Conservation (phyloP, 2,329 filamentous ascomycete genomes). For the Xylaria sp. region DNA sequence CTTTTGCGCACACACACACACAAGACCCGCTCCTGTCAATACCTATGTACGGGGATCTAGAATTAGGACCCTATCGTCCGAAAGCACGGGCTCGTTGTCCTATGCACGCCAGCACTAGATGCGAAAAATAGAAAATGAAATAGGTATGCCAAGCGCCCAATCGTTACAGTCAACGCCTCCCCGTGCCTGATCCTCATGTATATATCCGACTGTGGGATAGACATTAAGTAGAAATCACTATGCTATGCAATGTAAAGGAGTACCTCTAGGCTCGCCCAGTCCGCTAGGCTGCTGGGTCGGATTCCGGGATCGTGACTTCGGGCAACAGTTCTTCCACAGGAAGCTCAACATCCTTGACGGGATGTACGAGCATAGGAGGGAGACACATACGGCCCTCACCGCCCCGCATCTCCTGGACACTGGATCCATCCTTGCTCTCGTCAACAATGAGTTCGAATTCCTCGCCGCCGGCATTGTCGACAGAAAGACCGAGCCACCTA, state of each 20-base stretch:
- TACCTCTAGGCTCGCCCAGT: not conserved
- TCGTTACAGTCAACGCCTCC: conserved; percentile 33
- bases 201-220: conserved; percentile 21
- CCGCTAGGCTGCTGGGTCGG: conserved; percentile 60
- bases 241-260: conserved; percentile 25
- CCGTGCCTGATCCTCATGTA: conserved; percentile 21
- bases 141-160: conserved; percentile 29
- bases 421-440: conserved; percentile 60
- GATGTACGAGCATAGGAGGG: conserved; percentile 89
- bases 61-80: conserved; percentile 2
- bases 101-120: conserved; percentile 1
- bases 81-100: conserved; percentile 7
- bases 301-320: conserved; percentile 59
- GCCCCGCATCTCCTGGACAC: conserved; percentile 66
- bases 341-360: conserved; percentile 80
- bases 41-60: conserved; percentile 11
- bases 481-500: conserved; percentile 85
- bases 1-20: conserved; percentile 20
- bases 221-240: conserved; percentile 21
- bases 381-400: conserved; percentile 91
- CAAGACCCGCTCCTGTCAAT: not conserved
- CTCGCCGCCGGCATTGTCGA: conserved; percentile 82
- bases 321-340: conserved; percentile 68
- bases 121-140: conserved; percentile 4
- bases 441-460: conserved; percentile 74